Conservation (phyloP, 2,329 filamentous ascomycete genomes). For the Aureobasidium sp. region DNA sequence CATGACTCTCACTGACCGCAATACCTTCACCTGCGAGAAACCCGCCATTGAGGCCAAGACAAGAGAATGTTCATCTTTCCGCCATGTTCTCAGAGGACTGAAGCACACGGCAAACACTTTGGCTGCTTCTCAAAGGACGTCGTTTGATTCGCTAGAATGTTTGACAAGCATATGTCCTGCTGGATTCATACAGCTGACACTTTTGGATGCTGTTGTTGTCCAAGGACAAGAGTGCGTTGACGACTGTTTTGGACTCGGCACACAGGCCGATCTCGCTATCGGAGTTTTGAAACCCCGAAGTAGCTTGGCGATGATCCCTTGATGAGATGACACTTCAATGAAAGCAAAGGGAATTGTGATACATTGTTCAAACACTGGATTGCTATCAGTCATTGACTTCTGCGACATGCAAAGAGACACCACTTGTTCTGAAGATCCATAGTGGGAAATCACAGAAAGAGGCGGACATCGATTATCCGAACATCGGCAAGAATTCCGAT, state of each 20-base stretch:
- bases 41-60: background rate
- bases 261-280: background rate
- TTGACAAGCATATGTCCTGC: too few species aligned
- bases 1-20: background rate
- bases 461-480: background rate
- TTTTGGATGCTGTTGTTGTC: background rate
- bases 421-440: too few species aligned
- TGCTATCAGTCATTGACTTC: background rate
- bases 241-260: too few species aligned
- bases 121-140: background rate
- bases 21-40: background rate
- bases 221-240: background rate
- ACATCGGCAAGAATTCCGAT: background rate
- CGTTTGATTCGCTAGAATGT: background rate
- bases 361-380: too few species aligned
- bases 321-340: too few species aligned
- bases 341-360: background rate
- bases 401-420: background rate
- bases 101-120: background rate
- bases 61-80: background rate
- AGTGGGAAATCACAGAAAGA: too few species aligned
- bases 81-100: background rate
- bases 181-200: background rate
- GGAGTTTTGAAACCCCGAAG: background rate
- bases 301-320: background rate